Evolutionary conservation across 2,329 filamentous ascomycete species (phyloP).

Genomic region (Fusarium anguioides): DNA sequence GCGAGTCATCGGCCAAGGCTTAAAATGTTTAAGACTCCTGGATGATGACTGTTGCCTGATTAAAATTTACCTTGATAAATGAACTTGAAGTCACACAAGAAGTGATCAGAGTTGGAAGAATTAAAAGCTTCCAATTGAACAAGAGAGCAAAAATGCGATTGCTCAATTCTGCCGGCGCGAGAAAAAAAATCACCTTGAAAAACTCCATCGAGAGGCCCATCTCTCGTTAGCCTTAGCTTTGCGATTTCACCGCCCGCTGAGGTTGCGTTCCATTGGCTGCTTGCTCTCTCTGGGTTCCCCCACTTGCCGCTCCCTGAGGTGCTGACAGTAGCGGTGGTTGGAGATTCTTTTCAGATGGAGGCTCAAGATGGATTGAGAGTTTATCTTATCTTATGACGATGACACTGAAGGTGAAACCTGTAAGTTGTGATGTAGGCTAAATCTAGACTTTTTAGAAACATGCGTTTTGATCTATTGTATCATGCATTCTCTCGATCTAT

Average conservation of each 20-base stretch:
- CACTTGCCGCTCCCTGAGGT: slow-evolving; percentile 23
- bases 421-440: no score
- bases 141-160: slow-evolving; percentile 30
- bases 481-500: neutral
- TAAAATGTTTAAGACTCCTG: neutral
- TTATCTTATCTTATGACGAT: neutral
- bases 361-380: neutral
- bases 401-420: neutral
- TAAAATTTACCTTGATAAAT: slow-evolving; percentile 24
- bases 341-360: neutral
- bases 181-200: slow-evolving; percentile 39
- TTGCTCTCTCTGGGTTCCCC: slow-evolving; percentile 1
- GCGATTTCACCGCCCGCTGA: slow-evolving; percentile 49
- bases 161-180: slow-evolving; percentile 44
- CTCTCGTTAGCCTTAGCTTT: slow-evolving; percentile 30
- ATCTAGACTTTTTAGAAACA: neutral
- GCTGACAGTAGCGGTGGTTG: neutral
- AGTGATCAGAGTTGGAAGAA: neutral
- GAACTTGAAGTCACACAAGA: neutral
- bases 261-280: no score
- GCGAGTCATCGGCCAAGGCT: slow-evolving; percentile 43
- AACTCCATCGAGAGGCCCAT: slow-evolving; percentile 31
- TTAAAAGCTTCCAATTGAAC: slow-evolving; percentile 16
- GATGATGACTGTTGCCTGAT: neutral
- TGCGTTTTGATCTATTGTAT: neutral